Percentiles rank a stretch among this genome's conserved stretches.
Evolutionary conservation across 2,329 filamentous ascomycete genomes (phyloP).

Genomic region (Diaporthe capsici): DNA sequence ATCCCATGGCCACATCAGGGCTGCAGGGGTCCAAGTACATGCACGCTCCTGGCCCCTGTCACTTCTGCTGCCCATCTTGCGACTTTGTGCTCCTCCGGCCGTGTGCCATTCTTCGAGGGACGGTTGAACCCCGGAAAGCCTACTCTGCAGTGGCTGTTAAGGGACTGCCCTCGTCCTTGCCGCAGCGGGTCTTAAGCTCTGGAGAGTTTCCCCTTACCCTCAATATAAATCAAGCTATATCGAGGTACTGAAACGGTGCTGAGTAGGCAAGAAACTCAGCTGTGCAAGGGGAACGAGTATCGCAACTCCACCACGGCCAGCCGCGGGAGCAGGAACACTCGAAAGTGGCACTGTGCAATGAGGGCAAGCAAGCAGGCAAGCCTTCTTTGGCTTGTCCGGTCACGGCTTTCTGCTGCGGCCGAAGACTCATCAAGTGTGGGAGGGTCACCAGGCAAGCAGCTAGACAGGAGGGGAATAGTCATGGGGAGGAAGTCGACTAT

Average conservation of each 20-base stretch:
- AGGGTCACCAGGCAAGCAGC: constrained; percentile 29
- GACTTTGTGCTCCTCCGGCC: constrained; percentile 8
- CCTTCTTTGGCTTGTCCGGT: neutral
- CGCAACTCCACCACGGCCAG: neutral
- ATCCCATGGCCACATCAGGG: constrained; percentile 39
- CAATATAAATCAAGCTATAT: constrained; percentile 22
- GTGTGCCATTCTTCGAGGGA: neutral
- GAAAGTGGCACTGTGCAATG: constrained; percentile 4
- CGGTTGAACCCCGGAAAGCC: constrained; percentile 7
- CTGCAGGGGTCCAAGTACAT: constrained; percentile 24
- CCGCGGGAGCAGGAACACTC: neutral
- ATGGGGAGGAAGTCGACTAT: constrained; percentile 34
- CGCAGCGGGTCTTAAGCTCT: constrained; percentile 6
- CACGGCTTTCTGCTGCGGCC: constrained; percentile 30
- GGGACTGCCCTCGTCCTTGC: constrained; percentile 11
- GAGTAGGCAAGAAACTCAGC: constrained; percentile 14
- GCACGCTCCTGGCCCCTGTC: constrained; percentile 15
- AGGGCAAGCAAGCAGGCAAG: constrained; percentile 10
- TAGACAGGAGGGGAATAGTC: constrained; percentile 34
- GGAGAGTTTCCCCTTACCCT: neutral
- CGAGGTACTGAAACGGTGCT: constrained; percentile 5
- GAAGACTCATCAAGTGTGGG: constrained; percentile 35
- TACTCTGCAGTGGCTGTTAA: neutral
- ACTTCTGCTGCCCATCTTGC: constrained; percentile 20
- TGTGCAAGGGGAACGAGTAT: constrained; percentile 3